Base-by-base conservation (phyloP, 495 filamentous ascomycete genomes). In the Umbilicaria muhlenbergii region DNA sequence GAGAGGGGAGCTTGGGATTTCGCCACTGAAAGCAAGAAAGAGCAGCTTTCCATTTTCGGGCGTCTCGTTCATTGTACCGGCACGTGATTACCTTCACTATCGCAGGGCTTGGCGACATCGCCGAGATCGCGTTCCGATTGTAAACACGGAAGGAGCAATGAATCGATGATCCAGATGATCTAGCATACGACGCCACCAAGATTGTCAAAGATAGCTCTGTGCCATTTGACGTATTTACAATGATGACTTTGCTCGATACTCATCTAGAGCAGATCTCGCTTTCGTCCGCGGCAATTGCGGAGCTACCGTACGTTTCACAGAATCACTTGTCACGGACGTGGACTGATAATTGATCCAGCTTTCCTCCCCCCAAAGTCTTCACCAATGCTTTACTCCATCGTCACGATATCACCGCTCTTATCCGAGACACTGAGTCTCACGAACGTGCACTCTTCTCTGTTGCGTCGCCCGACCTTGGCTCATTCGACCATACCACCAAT, bases 361-460 rank as follows among this genome's bases (percentile, higher is more conserved):
- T 98, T 51, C 84, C 84, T 18, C 74, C 74, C 12, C 84, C 91
- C n/a, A 92, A 86, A 53, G 84, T 89, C 55, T 98, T 96, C 63
- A 93, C 89, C 50, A 95, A 93, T 61, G 85, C 91, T 32, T 73
- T 96, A 35, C 75, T 96, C 39, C 77, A 79, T 44, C 74, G 75
- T 44, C 82, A 83, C 54, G 91, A 98, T 58, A 95, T 98, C 51
- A 95, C 92, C 10, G 73, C 86, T 11, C 60, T 98, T 12, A 95
- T 98, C 51, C 83, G 91, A 44, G 91, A 98, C 60, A 95, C 89
- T 28, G 91, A 98, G 62, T 66, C 78, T 14, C 91, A 98, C 64
- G 91, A 98, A 63, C 81, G 89, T 51, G 92, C 88, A 12, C 74
- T 98, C 3, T 98, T 98, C 65, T 87, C 88, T 32, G 77, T 92